Evolutionary conservation across 352 stramenopile genomes (phyloP), one percentile per base, ranked within the genome.

Genomic region (Phytophthora sp.): DNA sequence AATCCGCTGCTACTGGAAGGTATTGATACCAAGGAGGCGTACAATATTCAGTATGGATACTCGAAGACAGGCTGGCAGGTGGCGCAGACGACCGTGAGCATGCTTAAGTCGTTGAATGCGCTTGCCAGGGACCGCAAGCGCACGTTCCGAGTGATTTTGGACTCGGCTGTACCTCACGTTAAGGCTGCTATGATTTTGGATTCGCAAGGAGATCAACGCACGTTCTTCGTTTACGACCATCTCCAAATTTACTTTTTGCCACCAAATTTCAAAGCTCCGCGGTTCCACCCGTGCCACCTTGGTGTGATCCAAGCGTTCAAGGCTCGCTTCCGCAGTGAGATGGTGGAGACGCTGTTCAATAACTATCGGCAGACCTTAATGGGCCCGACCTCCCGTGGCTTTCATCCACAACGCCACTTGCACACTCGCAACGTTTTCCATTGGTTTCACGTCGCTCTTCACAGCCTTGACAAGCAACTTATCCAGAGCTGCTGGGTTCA

Each of bases 171-270:
- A 51, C 86, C 86, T 15, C 86, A 95, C 53, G 84, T 95, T 24
- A 95, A 95, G 60, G 86, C 86, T 26, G 86, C 84, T 8, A 93
- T 95, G 81, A 89, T 95, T 58, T 59, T 95, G 51, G 86, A 95
- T 68, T 90, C 84, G 13, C 86, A 93, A 52, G 86, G 86, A 51
- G 86, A 95, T 71, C 86, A 93, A 61, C 86, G 86, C 39, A 95
- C 86, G 53, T 93, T 95, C 42, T 95, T 95, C 55, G 75, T 92
- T 35, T 95, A 84, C 63, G 86, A 95, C 58, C 82, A 91, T 50
- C 63, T 95, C 7, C 81, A 91, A 33, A 80, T 95, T 29, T 88
- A 84, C 73, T 93, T 95, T 54, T 69, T 93, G 68, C 86, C 86
- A 31, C 86, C 83, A 18, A 93, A 95, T 49, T 89, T 95, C 57